A percentile compares a stretch with the other conserved stretches of the same genome.
phyloP scores from a whole-genome alignment of 352 stramenopile species.

The Thraustochytrium sp. region DNA sequence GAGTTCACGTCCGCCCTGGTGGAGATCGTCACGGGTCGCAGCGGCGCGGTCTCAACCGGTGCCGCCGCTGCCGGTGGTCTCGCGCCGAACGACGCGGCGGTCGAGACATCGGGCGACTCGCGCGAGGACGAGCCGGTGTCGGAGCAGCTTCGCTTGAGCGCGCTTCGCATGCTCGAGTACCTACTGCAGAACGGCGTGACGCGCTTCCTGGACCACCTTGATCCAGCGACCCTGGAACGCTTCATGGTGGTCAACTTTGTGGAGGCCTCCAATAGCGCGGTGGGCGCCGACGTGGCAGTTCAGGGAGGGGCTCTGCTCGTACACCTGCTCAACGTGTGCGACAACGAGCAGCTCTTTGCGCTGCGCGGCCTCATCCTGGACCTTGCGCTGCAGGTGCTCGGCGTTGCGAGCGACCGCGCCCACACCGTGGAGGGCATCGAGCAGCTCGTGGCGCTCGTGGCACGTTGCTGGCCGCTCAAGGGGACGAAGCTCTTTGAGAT shows the following conservation, averaged over 20 bases:
- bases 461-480: conserved; percentile 11
- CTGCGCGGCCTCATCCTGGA: not conserved
- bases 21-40: not conserved
- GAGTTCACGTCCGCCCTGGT: not conserved
- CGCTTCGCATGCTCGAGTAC: not conserved
- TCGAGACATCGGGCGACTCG: too few species aligned
- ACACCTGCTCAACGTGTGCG: not conserved
- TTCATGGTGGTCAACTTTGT: conserved; percentile 23
- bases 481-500: not conserved
- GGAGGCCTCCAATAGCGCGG: not conserved
- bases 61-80: too few species aligned
- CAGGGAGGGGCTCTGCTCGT: not conserved
- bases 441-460: not conserved
- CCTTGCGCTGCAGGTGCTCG: conserved; percentile 13
- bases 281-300: not conserved
- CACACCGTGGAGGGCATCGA: conserved; percentile 4
- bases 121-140: not conserved
- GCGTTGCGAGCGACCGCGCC: not conserved
- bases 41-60: too few species aligned
- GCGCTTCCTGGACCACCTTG: not conserved
- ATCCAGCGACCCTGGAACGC: not conserved
- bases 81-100: too few species aligned
- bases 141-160: not conserved
- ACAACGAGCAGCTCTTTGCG: not conserved
- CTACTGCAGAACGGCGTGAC: not conserved